These are phyloP conservation scores for Seiridium cupressi DNA, from an alignment of 2,329 filamentous ascomycete genomes.

Conservation along the genomic window DNA sequence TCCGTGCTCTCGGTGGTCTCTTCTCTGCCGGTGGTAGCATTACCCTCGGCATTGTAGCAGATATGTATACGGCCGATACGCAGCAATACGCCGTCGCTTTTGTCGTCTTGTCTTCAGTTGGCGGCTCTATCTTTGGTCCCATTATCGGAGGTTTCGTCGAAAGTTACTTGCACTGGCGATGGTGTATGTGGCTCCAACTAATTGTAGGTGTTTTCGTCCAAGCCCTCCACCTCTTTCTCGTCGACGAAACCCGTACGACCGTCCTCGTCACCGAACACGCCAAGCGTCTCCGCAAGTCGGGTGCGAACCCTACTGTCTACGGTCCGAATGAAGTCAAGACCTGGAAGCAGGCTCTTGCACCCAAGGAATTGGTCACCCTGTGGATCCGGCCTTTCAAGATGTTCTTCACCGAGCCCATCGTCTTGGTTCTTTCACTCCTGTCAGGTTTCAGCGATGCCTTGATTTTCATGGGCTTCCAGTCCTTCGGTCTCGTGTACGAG, in stretches of 20 bases:
- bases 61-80: slow-evolving; percentile 56
- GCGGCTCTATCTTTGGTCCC: slow-evolving; percentile 52
- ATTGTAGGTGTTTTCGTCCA: slow-evolving; percentile 55
- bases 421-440: slow-evolving; percentile 55
- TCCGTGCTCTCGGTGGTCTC: slow-evolving; percentile 47
- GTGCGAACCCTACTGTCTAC: slow-evolving; percentile 38
- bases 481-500: slow-evolving; percentile 56
- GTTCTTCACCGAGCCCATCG: slow-evolving; percentile 62
- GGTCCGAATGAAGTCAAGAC: slow-evolving; percentile 47
- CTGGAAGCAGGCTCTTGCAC: slow-evolving; percentile 32
- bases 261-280: slow-evolving; percentile 58
- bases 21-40: slow-evolving; percentile 64
- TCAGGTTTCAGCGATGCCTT: slow-evolving; percentile 63
- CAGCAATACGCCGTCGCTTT: slow-evolving; percentile 61
- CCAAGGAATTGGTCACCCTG: slow-evolving; percentile 42
- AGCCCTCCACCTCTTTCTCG: slow-evolving; percentile 48
- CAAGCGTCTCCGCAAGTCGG: slow-evolving; percentile 47
- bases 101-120: slow-evolving; percentile 56
- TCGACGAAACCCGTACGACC: slow-evolving; percentile 58
- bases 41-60: slow-evolving; percentile 63
- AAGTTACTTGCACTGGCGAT: slow-evolving; percentile 47
- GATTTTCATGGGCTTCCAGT: slow-evolving; percentile 67
- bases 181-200: slow-evolving; percentile 63
- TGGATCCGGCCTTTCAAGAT: slow-evolving; percentile 63
- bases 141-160: slow-evolving; percentile 54